Conservation (phyloP, 192 early-diverging fungal genomes). For the Geranomyces michiganensis region DNA sequence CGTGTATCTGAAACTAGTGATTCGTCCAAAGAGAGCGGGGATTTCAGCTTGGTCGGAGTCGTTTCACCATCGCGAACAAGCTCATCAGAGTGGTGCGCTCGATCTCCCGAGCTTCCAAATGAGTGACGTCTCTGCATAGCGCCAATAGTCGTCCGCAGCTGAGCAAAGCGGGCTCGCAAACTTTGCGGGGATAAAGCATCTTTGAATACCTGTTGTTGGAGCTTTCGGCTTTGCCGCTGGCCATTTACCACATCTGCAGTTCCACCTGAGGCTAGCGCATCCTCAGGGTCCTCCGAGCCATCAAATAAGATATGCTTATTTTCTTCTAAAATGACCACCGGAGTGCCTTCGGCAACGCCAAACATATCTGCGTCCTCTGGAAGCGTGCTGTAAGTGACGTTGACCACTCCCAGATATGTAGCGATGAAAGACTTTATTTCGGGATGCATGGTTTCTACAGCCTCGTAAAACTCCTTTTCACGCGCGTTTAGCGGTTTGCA, state of each 20-base stretch:
- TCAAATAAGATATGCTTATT: slow-evolving; percentile 79
- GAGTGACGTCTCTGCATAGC: slow-evolving; percentile 40
- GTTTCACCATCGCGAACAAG: not conserved
- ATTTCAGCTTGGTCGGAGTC: not conserved
- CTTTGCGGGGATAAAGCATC: slow-evolving; percentile 90
- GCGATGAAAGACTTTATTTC: slow-evolving; percentile 87
- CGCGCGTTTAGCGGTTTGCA: slow-evolving; percentile 89
- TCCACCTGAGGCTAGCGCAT: not conserved
- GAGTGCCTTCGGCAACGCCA: slow-evolving; percentile 52
- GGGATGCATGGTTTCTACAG: slow-evolving; percentile 72
- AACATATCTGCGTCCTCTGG: slow-evolving; percentile 37
- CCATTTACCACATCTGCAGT: slow-evolving; percentile 39
- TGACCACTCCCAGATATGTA: slow-evolving; percentile 90
- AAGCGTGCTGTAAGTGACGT: slow-evolving; percentile 70
- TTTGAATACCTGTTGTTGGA: slow-evolving; percentile 86
- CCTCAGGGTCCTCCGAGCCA: slow-evolving; percentile 25
- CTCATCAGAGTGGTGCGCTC: not conserved
- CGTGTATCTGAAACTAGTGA: too few species aligned
- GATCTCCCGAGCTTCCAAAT: slow-evolving; percentile 1
- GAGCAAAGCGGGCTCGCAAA: slow-evolving; percentile 72
- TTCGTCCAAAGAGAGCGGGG: not conserved
- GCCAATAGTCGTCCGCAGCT: slow-evolving; percentile 44
- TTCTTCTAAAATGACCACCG: slow-evolving; percentile 86
- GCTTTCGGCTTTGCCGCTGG: slow-evolving; percentile 59
- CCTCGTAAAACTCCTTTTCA: slow-evolving; percentile 91